Conservation (phyloP, 2,329 filamentous ascomycete species). For the Colletotrichum godetiae region DNA sequence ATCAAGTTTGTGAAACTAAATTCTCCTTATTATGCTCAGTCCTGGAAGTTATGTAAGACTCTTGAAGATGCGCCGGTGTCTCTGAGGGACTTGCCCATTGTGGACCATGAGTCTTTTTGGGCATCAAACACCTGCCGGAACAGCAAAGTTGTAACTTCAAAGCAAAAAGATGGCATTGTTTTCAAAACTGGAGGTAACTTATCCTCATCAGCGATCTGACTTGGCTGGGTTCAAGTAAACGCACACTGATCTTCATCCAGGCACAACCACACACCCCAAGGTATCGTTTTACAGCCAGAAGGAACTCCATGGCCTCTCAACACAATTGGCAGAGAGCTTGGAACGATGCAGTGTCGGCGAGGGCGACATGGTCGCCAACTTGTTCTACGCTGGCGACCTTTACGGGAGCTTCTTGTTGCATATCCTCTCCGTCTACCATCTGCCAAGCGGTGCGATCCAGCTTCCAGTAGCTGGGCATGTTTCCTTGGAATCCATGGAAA, state of each 20-base stretch:
- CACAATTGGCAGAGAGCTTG: constrained; percentile 19
- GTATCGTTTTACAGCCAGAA: constrained; percentile 25
- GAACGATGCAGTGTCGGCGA: constrained; percentile 14
- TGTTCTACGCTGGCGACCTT: constrained; percentile 31
- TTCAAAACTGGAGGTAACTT: constrained; percentile 27
- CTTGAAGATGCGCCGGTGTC: not conserved
- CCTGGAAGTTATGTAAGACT: not conserved
- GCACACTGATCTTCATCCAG: not conserved
- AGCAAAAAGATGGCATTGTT: constrained; percentile 26
- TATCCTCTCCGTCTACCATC: constrained; percentile 27
- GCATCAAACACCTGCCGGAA: constrained; percentile 24
- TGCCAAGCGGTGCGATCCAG: constrained; percentile 18
- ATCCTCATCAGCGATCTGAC: too few relatives aligned
- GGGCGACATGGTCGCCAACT: constrained; percentile 26
- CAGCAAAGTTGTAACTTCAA: constrained; percentile 25
- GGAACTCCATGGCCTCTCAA: constrained; percentile 20
- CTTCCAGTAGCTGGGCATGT: constrained; percentile 26
- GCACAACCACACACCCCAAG: constrained; percentile 29
- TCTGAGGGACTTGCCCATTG: constrained; percentile 2
- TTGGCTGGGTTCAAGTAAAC: too few relatives aligned
- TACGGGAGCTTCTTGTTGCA: constrained; percentile 31
- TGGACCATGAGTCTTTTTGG: constrained; percentile 26
- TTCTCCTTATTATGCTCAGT: constrained; percentile 19
- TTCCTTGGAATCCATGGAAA: constrained; percentile 24
- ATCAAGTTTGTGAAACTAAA: constrained; percentile 20